These are phyloP conservation scores for Saksenaea oblongispora DNA, from an alignment of 371 early-diverging fungal genomes.

Conservation along the genomic window DNA sequence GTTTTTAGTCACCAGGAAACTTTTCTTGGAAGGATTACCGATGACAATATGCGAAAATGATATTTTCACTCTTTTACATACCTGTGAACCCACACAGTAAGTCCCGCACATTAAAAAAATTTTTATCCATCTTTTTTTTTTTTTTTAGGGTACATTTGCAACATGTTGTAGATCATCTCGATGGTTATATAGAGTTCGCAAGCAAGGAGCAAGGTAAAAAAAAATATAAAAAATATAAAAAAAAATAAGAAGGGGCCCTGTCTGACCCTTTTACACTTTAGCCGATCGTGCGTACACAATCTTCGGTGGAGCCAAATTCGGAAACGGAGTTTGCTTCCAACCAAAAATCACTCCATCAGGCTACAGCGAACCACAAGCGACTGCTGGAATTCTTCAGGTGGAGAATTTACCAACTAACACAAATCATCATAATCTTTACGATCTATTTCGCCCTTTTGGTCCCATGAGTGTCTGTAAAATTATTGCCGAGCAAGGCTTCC, in stretches of 20 bases:
- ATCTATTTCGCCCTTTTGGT: slow-evolving; percentile 48
- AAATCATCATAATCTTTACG: slow-evolving; percentile 33
- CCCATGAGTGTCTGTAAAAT: slow-evolving; percentile 49
- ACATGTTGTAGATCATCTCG: background rate
- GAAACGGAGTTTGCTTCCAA: slow-evolving; percentile 23
- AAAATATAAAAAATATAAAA: background rate
- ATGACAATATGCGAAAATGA: slow-evolving; percentile 26
- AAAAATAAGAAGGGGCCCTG: background rate
- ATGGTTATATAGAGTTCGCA: background rate
- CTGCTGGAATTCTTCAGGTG: slow-evolving; percentile 38
- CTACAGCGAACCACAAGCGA: slow-evolving; percentile 34
- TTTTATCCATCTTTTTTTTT: background rate
- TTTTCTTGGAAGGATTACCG: slow-evolving; percentile 27
- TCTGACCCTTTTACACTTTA: slow-evolving; percentile 7
- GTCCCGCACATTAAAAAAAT: too few relatives aligned
- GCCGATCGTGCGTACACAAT: slow-evolving; percentile 45
- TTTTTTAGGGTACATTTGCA: background rate
- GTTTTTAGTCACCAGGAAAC: slow-evolving; percentile 17
- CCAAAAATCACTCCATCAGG: slow-evolving; percentile 25
- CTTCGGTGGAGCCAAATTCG: slow-evolving; percentile 31
- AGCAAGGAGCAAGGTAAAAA: slow-evolving; percentile 12
- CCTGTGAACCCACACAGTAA: slow-evolving; percentile 36
- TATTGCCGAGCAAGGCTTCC: slow-evolving; percentile 32
- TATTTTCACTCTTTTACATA: slow-evolving; percentile 27
- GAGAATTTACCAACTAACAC: slow-evolving; percentile 34